phyloP scores from a whole-genome alignment of 257 asterid genomes.

The Solanum pinnatisectum region DNA sequence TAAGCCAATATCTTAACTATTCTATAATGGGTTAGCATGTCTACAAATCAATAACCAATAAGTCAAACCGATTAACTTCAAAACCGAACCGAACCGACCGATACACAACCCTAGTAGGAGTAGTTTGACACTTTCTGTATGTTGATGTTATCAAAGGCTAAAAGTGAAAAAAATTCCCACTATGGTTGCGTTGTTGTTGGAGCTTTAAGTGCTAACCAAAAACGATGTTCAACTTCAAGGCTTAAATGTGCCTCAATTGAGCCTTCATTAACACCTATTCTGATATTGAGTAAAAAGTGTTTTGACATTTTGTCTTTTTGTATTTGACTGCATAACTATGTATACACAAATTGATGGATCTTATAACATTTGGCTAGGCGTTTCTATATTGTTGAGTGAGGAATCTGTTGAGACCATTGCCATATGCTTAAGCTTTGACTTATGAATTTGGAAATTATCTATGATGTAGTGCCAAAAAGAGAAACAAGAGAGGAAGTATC shows the following conservation, averaged over 20 bases:
- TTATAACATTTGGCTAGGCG: neutral
- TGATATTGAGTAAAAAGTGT: neutral
- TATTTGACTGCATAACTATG: neutral
- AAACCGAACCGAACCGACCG: neutral
- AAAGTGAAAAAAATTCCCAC: neutral
- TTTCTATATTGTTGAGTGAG: neutral
- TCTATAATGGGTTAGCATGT: neutral
- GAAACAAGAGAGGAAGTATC: neutral
- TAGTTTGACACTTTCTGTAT: neutral
- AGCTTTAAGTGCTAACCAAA: neutral
- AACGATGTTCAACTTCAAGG: neutral
- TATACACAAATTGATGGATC: neutral
- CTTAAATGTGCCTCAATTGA: neutral
- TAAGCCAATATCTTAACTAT: neutral
- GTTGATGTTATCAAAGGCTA: neutral
- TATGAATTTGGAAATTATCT: neutral
- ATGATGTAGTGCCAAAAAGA: neutral
- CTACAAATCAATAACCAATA: neutral
- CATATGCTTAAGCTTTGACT: neutral
- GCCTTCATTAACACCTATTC: neutral
- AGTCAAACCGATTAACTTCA: neutral
- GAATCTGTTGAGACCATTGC: neutral
- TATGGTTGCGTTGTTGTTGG: neutral
- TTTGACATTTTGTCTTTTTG: neutral
- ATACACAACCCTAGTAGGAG: neutral